Evolutionary conservation across 1,139 yeast species (phyloP).

Genomic region (Saccharomyces uvarum): DNA sequence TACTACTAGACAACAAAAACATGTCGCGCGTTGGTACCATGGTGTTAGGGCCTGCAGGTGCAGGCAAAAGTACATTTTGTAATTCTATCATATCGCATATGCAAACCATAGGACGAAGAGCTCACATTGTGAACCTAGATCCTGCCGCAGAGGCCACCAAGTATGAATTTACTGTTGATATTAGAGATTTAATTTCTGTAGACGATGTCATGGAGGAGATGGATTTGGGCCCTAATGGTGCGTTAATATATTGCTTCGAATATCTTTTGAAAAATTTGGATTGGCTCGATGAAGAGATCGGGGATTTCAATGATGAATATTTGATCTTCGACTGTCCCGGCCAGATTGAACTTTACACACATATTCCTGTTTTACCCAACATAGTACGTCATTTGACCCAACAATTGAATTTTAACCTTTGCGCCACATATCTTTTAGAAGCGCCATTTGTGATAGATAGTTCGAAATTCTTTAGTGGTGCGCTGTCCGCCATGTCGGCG

Average conservation of each 20-base stretch:
- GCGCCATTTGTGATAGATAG: conserved; percentile 89
- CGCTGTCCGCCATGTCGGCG: conserved; percentile 94
- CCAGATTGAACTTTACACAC: conserved; percentile 92
- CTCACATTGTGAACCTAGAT: conserved; percentile 89
- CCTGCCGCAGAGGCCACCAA: conserved; percentile 96
- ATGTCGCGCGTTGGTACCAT: conserved; percentile 97
- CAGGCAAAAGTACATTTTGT: conserved; percentile 89
- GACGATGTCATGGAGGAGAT: conserved; percentile 97
- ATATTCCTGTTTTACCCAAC: conserved; percentile 85
- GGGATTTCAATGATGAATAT: conserved; percentile 88
- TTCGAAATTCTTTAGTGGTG: conserved; percentile 90
- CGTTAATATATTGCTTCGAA: conserved; percentile 87
- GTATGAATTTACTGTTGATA: conserved; percentile 87
- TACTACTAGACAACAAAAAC: neutral
- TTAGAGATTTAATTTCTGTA: conserved; percentile 79
- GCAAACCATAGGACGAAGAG: conserved; percentile 85
- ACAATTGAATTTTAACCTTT: conserved; percentile 71
- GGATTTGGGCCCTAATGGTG: conserved; percentile 94
- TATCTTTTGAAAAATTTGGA: conserved; percentile 78
- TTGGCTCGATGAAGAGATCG: conserved; percentile 94
- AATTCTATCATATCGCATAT: conserved; percentile 79
- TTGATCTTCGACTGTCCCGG: conserved; percentile 97
- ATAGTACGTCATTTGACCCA: conserved; percentile 76
- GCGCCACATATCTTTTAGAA: conserved; percentile 88
- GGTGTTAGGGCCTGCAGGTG: conserved; percentile 97